phyloP scores from a whole-genome alignment of 345 rosid genomes.

The Arabidopsis arenosa region DNA sequence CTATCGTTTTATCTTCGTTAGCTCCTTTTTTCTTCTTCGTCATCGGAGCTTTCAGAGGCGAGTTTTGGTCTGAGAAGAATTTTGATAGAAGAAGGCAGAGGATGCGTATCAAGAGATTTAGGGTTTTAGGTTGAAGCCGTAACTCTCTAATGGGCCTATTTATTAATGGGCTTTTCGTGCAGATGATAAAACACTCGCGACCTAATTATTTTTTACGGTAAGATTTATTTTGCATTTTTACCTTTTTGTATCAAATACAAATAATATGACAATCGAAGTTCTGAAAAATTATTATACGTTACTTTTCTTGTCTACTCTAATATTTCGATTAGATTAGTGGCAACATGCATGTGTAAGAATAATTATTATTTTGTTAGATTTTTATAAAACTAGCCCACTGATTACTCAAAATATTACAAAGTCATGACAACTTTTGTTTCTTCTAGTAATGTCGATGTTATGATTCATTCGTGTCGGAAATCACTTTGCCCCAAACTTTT shows the following conservation, averaged over 20 bases:
- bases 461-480: constrained; percentile 25
- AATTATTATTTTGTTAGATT: constrained; percentile 8
- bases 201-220: no score
- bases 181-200: background rate
- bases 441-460: constrained; percentile 9
- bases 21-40: constrained; percentile 22
- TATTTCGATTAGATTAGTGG: background rate
- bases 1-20: background rate
- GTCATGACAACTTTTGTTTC: constrained; percentile 42
- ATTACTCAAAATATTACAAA: constrained; percentile 5
- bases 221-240: no score
- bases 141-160: background rate
- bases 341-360: constrained; percentile 20
- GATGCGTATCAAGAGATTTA: constrained; percentile 29
- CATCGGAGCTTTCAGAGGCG: constrained; percentile 28
- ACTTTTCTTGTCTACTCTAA: constrained; percentile 6
- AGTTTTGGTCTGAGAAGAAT: constrained; percentile 2
- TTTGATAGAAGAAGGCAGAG: background rate
- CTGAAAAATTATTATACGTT: background rate
- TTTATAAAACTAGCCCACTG: background rate
- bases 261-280: background rate
- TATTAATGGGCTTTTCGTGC: constrained; percentile 4
- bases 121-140: constrained; percentile 25
- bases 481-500: constrained; percentile 15
- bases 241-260: no score